Evolutionary conservation across 2,329 filamentous ascomycete genomes (phyloP), one percentile per base, ranked within the genome.

Genomic region (Epichloe baconii): DNA sequence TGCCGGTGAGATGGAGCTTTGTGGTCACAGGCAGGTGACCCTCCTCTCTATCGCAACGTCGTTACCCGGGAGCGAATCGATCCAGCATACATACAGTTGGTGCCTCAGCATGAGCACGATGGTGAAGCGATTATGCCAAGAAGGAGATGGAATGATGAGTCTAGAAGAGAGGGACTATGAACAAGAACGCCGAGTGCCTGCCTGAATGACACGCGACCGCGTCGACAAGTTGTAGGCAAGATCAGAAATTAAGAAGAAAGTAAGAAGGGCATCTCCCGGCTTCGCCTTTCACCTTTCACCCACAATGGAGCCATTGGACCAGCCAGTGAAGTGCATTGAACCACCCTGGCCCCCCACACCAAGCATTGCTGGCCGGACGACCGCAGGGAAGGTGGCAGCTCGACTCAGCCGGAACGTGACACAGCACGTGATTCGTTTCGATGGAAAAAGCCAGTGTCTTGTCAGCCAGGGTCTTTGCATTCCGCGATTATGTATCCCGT

Each of bases 351-450:
- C 58, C 58, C 58, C 59, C 19, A 17, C 17, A 17, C 19, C 19
- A 19, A 21, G 3, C 3, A 51, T 53, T 46, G 52, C 61, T 64
- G 62, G 53, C 62, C 61, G 55, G 62, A 60, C 62, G 62, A 64
- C 62, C 56, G 54, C 51, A 35, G 40, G 37, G 40, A 10, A 11
- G 34, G 10, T 5, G 3, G 23, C 14, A 21, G 12, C 12, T 10
- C 2, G 26, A 11, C 8, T 3, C 15, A 23, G 45, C 35, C 41
- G 47, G 31, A 34, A 10, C 49, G 50, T 51, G 50, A 51, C 36
- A 10, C 26, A 15, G 36, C 51, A 52, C 51, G 51, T 52, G 51
- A 52, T 17, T 17, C 5, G 6, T n/a, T 21, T 5, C 17, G 45
- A 12, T 11, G 21, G 19, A 52, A 48, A 56, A 47, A 26, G 38